These are phyloP conservation scores for Colletotrichum incanum DNA, from an alignment of 2,329 filamentous ascomycete genomes.

Conservation along the genomic window DNA sequence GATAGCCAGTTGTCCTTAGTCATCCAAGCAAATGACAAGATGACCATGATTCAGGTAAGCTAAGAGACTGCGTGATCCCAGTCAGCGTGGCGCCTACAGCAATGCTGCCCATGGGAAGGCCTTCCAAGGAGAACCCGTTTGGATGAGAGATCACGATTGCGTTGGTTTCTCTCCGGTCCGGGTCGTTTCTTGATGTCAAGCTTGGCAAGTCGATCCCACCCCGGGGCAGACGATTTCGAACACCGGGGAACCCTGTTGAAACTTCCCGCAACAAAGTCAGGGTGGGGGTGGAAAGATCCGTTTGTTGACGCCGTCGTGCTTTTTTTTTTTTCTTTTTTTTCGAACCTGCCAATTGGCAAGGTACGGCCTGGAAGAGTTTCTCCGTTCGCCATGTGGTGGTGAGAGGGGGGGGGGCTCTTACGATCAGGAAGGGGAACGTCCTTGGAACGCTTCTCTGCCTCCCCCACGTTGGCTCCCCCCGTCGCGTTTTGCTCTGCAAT, in stretches of 20 bases:
- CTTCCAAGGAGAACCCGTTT: neutral
- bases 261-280: slow-evolving; percentile 27
- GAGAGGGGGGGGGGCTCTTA: neutral
- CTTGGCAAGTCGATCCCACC: neutral
- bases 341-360: neutral
- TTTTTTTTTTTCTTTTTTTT: neutral
- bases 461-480: neutral
- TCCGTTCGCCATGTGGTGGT: slow-evolving; percentile 14
- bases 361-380: neutral
- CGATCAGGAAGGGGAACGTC: neutral
- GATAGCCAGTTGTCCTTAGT: neutral
- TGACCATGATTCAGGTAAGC: neutral
- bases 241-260: slow-evolving; percentile 35
- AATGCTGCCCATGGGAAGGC: neutral
- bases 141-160: neutral
- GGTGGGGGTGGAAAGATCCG: slow-evolving; percentile 33
- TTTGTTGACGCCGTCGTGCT: neutral
- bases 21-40: neutral
- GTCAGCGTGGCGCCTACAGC: slow-evolving; percentile 1
- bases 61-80: neutral
- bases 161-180: too few relatives aligned
- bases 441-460: neutral
- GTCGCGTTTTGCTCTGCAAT: neutral
- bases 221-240: neutral
- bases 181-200: neutral